phyloP scores from a whole-genome alignment of 2,329 filamentous ascomycete species.

The Chaetomium globosum region DNA sequence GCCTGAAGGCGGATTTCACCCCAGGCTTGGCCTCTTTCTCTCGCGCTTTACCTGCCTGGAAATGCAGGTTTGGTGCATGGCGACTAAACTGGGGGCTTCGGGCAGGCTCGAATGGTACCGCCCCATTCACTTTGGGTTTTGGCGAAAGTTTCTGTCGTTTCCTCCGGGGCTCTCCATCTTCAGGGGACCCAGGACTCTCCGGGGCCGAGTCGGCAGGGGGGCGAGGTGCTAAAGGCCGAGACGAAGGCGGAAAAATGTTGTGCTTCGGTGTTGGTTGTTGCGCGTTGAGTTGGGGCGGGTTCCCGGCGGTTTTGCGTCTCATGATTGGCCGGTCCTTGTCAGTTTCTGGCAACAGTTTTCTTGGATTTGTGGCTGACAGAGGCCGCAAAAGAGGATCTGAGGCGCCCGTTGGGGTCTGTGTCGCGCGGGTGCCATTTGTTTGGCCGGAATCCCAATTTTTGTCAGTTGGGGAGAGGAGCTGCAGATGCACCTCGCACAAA shows the following conservation, averaged over 20 bases:
- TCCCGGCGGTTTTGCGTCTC: slow-evolving; percentile 31
- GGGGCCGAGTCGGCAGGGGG: slow-evolving; percentile 25
- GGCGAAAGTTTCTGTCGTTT: slow-evolving; percentile 29
- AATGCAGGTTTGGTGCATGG: neutral
- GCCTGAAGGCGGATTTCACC: neutral
- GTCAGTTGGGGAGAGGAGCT: slow-evolving; percentile 11
- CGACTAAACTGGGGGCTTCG: slow-evolving; percentile 1
- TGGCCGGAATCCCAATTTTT: neutral
- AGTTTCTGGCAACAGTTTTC: slow-evolving; percentile 27
- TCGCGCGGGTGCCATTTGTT: slow-evolving; percentile 13
- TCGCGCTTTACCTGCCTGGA: slow-evolving; percentile 8
- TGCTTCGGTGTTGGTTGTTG: slow-evolving; percentile 24
- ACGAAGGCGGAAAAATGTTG: slow-evolving; percentile 19
- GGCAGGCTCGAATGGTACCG: neutral
- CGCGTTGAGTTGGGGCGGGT: slow-evolving; percentile 11
- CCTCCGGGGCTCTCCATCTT: slow-evolving; percentile 25
- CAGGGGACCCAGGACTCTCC: slow-evolving; percentile 16
- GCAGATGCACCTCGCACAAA: slow-evolving; percentile 25
- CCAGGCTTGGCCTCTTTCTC: slow-evolving; percentile 4
- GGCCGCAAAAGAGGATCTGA: neutral
- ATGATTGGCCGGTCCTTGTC: slow-evolving; percentile 27
- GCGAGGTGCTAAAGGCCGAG: slow-evolving; percentile 6
- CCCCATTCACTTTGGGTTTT: slow-evolving; percentile 18
- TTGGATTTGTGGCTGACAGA: slow-evolving; percentile 18
- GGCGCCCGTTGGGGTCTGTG: neutral